Percentiles rank a stretch among this genome's conserved stretches.
These are phyloP conservation scores for Globisporangium camurandrum DNA, from an alignment of 352 stramenopile species.

Conservation along the genomic window DNA sequence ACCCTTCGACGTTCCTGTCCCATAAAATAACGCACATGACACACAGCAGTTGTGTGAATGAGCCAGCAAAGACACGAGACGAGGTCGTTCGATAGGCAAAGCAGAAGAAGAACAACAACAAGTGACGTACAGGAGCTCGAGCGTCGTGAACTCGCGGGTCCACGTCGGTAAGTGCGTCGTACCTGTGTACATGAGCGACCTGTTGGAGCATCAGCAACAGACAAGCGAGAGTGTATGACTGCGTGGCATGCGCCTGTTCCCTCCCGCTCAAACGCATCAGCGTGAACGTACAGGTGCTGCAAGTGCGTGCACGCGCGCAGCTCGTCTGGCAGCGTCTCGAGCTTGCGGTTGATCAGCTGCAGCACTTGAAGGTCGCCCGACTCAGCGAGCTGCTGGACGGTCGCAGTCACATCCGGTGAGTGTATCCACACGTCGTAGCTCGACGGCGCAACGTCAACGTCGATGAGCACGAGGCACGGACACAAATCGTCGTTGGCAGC, in stretches of 20 bases:
- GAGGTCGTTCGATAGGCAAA: not conserved
- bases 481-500: slow-evolving; percentile 13
- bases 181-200: slow-evolving; percentile 25
- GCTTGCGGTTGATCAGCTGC: slow-evolving; percentile 28
- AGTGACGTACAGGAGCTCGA: slow-evolving; percentile 33
- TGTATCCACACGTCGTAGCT: slow-evolving; percentile 21
- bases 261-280: too few species aligned
- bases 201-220: slow-evolving; percentile 6
- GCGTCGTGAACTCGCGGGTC: slow-evolving; percentile 17
- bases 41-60: not conserved
- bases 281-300: slow-evolving; percentile 27
- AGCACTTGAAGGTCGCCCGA: slow-evolving; percentile 28
- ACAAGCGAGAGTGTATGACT: not conserved
- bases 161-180: slow-evolving; percentile 17
- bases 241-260: too few species aligned
- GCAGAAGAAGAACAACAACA: too few species aligned
- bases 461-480: slow-evolving; percentile 28
- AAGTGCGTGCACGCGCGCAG: slow-evolving; percentile 22
- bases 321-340: slow-evolving; percentile 18
- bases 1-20: slow-evolving; percentile 20
- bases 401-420: slow-evolving; percentile 16
- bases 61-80: not conserved
- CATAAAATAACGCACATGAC: slow-evolving; percentile 1
- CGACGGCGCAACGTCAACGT: slow-evolving; percentile 11
- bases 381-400: slow-evolving; percentile 14